Evolutionary conservation across 148 eudicot genomes (phyloP), one percentile per base, ranked within the genome.

Genomic region (Hydrangea macrophylla): DNA sequence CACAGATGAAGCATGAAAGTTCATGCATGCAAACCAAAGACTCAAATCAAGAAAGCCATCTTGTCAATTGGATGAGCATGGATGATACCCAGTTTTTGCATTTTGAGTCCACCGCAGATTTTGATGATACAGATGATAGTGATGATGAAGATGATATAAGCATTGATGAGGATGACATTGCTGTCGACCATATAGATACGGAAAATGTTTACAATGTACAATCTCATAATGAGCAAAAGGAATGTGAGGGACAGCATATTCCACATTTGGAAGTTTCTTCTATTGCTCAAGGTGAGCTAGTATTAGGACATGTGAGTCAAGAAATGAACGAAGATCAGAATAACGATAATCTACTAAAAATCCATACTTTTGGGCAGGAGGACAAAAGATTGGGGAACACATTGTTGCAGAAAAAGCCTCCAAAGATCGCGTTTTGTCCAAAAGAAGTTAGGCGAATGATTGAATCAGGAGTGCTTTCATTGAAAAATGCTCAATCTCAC

Each of bases 401-500:
- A 9, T 58, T 58, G 15, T 24, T 56, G 37, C 75, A 78, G 24
- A 78, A 78, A 73, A 74, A 78, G 69, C 70, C 65, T 42, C 63
- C 74, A 68, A 78, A 68, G 53, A 58, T 78, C 35, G 81, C 74
- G 23, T 78, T 78, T 48, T 73, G 77, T 37, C 78, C 82, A 11
- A 70, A 74, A 64, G 82, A 78, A 54, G 75, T 70, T 37, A 70
- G 48, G 53, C 35, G 65, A 15, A 78, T 78, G 33, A 61, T 78
- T 36, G 72, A 70, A 2, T 74, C 70, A 13, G 28, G 55, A 26
- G 62, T n/a, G 25, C 78, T 78, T 51, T 44, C 27, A 60, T 22
- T 40, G 55, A 70, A 74, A 55, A 74, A 74, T 65, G 82, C 82
- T 63, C 81, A 78, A 27, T 69, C 82, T 18, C 82, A 74, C 65